Percentiles rank a stretch among this genome's conserved stretches.
Conservation (phyloP, 2,329 filamentous ascomycete genomes). For the Fusarium sp. region DNA sequence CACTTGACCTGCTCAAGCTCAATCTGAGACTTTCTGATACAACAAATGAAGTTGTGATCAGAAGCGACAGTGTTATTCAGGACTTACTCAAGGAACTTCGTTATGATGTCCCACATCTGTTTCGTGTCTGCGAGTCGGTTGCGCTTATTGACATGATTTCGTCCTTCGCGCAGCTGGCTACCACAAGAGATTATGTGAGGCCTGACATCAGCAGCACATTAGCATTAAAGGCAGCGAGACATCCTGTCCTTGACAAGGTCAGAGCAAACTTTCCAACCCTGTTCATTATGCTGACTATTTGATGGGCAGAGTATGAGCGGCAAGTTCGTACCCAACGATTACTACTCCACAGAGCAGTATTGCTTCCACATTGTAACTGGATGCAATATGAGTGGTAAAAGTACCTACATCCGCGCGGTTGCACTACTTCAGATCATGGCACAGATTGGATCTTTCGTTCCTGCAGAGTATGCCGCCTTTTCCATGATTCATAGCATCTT, state of each 20-base stretch:
- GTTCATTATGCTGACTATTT: not conserved
- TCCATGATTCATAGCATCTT: slow-evolving; percentile 87
- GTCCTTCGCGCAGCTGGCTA: slow-evolving; percentile 81
- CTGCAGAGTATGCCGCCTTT: slow-evolving; percentile 85
- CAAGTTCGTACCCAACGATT: slow-evolving; percentile 88
- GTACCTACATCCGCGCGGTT: slow-evolving; percentile 90
- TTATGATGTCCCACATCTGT: slow-evolving; percentile 77
- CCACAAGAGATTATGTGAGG: slow-evolving; percentile 69
- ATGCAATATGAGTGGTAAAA: slow-evolving; percentile 98
- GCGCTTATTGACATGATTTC: slow-evolving; percentile 88
- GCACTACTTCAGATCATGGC: slow-evolving; percentile 92
- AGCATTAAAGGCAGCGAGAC: slow-evolving; percentile 79
- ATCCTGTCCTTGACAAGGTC: slow-evolving; percentile 82
- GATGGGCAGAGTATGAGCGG: slow-evolving; percentile 67
- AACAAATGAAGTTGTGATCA: slow-evolving; percentile 84
- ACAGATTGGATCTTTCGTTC: slow-evolving; percentile 91
- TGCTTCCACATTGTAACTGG: slow-evolving; percentile 95
- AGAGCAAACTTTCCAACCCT: slow-evolving; percentile 1
- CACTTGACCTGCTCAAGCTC: slow-evolving; percentile 83
- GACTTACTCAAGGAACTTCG: slow-evolving; percentile 80
- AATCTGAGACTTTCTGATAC: slow-evolving; percentile 83
- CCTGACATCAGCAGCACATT: slow-evolving; percentile 78
- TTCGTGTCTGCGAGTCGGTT: slow-evolving; percentile 87
- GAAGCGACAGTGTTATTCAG: slow-evolving; percentile 84
- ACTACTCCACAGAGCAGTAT: slow-evolving; percentile 83